Conservation (phyloP, 192 early-diverging fungal species). For the Podila epigama region DNA sequence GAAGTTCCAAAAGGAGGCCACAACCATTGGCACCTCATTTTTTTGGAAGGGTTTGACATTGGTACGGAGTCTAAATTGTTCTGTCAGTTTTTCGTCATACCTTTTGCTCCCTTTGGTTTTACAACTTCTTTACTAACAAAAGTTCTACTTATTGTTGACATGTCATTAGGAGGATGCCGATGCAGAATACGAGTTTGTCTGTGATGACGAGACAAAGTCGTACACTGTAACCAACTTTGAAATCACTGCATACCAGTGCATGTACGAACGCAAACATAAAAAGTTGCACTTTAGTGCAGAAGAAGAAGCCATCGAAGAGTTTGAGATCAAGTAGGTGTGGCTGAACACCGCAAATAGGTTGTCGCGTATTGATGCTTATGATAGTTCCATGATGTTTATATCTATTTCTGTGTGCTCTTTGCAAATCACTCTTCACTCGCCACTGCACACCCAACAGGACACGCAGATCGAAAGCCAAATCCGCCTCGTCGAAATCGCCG, state of each 20-base stretch:
- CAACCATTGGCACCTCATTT: conserved; percentile 50
- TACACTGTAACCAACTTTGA: conserved; percentile 61
- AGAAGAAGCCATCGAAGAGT: conserved; percentile 62
- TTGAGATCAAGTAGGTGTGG: conserved; percentile 46
- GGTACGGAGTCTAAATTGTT: conserved; percentile 10
- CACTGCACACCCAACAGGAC: not conserved
- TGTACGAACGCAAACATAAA: conserved; percentile 64
- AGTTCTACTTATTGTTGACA: not conserved
- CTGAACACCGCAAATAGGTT: not conserved
- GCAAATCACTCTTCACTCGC: not conserved
- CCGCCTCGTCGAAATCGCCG: not conserved
- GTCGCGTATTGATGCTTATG: too few species aligned
- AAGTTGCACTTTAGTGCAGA: conserved; percentile 55
- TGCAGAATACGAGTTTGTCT: conserved; percentile 55
- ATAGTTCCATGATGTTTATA: too few species aligned
- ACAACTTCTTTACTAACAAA: not conserved
- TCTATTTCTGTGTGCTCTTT: not conserved
- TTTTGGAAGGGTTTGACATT: conserved; percentile 63
- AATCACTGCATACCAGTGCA: conserved; percentile 66
- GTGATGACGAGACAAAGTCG: conserved; percentile 48
- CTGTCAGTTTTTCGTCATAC: not conserved
- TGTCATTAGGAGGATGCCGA: conserved; percentile 41
- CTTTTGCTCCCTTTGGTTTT: not conserved
- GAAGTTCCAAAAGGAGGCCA: conserved; percentile 51
- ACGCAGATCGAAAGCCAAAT: not conserved